These are phyloP conservation scores for Pythium biforme DNA, from an alignment of 352 stramenopile species.

Conservation along the genomic window DNA sequence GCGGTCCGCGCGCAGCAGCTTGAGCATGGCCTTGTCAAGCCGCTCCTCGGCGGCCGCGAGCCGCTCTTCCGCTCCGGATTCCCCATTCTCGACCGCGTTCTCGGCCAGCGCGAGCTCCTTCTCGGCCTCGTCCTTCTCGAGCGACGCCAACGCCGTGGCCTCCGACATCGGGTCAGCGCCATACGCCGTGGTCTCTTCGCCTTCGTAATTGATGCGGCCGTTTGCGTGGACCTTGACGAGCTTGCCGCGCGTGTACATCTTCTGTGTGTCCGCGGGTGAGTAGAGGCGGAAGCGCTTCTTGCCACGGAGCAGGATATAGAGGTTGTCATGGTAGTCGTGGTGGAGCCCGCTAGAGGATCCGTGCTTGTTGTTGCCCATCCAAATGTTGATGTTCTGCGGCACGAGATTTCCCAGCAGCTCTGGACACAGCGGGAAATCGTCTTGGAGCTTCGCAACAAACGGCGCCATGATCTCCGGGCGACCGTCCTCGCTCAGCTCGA, in stretches of 20 bases:
- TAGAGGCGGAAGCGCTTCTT: constrained; percentile 95
- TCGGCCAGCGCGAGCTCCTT: constrained; percentile 60
- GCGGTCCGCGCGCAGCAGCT: constrained; percentile 63
- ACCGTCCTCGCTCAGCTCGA: constrained; percentile 72
- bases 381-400: constrained; percentile 96
- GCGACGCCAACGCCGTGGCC: constrained; percentile 48
- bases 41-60: constrained; percentile 56
- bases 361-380: constrained; percentile 91
- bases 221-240: constrained; percentile 91
- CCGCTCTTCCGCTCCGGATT: constrained; percentile 42
- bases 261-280: constrained; percentile 80
- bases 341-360: constrained; percentile 92
- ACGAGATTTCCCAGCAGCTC: constrained; percentile 87
- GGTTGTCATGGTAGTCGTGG: constrained; percentile 99
- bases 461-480: constrained; percentile 82
- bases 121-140: constrained; percentile 67
- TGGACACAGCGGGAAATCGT: constrained; percentile 85
- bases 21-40: constrained; percentile 74
- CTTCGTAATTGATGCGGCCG: constrained; percentile 95
- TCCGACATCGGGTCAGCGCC: constrained; percentile 65
- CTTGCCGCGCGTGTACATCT: constrained; percentile 91
- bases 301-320: constrained; percentile 95
- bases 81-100: constrained; percentile 42
- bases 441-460: constrained; percentile 72
- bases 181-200: constrained; percentile 80